Conservation (phyloP, 129 eudicot genomes). For the Chrysanthemum seticuspe region DNA sequence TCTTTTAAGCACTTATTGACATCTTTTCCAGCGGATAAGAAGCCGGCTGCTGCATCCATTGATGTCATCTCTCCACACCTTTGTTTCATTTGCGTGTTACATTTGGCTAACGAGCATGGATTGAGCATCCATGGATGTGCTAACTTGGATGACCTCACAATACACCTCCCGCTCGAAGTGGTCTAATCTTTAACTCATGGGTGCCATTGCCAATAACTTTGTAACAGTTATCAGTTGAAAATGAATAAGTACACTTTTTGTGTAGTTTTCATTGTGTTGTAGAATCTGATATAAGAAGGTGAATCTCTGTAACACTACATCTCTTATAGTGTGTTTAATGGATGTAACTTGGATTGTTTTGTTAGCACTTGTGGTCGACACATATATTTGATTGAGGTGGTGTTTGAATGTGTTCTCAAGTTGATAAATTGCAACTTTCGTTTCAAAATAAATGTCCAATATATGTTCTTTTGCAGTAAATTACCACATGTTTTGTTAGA, state of each 20-base stretch:
- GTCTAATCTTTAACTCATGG: background rate
- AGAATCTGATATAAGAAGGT: background rate
- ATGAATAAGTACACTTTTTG: background rate
- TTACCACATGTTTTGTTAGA: too few species aligned
- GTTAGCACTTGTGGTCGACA: background rate
- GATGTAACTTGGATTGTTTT: slow-evolving; percentile 5
- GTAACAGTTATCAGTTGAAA: background rate
- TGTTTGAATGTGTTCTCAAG: background rate
- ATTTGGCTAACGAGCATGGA: slow-evolving; percentile 56
- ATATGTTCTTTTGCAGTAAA: too few species aligned
- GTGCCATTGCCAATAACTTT: background rate
- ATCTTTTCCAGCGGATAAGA: slow-evolving; percentile 42
- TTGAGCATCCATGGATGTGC: slow-evolving; percentile 39
- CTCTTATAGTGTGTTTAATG: background rate
- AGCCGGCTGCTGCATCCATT: slow-evolving; percentile 35
- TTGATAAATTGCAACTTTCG: background rate
- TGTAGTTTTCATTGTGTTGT: slow-evolving; percentile 12
- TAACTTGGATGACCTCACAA: slow-evolving; percentile 46
- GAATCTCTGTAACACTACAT: background rate
- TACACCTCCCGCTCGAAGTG: slow-evolving; percentile 30
- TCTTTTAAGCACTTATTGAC: slow-evolving; percentile 44
- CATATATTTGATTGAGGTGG: background rate
- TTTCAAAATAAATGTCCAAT: too few species aligned
- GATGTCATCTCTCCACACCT: slow-evolving; percentile 51
- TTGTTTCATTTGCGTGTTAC: slow-evolving; percentile 57